These are phyloP conservation scores for Gymnopilus junonius DNA, from an alignment of 768 basidiomycete genomes.

Conservation along the genomic window DNA sequence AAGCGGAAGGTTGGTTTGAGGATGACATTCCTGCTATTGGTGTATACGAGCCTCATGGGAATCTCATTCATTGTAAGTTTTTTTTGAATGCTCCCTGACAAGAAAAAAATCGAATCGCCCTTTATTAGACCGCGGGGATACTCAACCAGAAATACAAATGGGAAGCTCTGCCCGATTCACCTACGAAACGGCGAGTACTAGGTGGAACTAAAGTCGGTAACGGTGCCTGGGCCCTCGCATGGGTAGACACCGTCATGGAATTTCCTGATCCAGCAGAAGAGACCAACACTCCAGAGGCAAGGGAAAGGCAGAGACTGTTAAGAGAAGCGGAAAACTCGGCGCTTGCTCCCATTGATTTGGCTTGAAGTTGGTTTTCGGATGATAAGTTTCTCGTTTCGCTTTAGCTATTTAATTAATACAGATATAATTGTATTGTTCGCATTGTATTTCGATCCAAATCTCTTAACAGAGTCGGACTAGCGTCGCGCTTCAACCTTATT, in stretches of 20 bases:
- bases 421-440: not conserved
- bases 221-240: constrained; percentile 81
- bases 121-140: constrained; percentile 69
- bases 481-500: no score
- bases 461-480: no score
- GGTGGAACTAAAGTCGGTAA: constrained; percentile 80
- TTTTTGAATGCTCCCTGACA: not conserved
- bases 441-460: no score
- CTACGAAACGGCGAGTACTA: constrained; percentile 49
- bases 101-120: constrained; percentile 1
- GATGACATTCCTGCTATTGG: constrained; percentile 54
- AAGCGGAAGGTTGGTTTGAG: constrained; percentile 35
- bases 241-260: constrained; percentile 59
- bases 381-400: not conserved
- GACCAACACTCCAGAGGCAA: constrained; percentile 10
- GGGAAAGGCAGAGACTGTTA: constrained; percentile 14
- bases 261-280: constrained; percentile 19
- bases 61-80: constrained; percentile 71
- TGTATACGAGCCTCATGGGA: constrained; percentile 83
- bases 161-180: constrained; percentile 57
- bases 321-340: constrained; percentile 20
- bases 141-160: constrained; percentile 69
- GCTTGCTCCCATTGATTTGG: constrained; percentile 18
- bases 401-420: not conserved
- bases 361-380: not conserved